These are phyloP conservation scores for Trichocladium antarcticum DNA, from an alignment of 495 filamentous ascomycete species.

Conservation along the genomic window DNA sequence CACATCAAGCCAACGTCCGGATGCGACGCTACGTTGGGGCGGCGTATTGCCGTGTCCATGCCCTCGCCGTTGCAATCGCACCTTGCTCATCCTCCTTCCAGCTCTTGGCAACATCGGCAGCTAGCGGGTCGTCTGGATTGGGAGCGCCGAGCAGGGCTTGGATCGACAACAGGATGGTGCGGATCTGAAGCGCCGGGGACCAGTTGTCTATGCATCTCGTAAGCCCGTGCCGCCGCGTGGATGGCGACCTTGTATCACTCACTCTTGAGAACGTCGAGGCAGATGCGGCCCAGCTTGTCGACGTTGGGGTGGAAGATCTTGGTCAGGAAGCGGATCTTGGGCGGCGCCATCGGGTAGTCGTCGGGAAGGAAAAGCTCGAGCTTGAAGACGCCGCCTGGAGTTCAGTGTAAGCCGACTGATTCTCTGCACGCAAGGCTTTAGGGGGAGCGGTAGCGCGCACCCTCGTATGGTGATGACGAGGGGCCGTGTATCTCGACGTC, in stretches of 20 bases:
- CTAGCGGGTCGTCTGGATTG: slow-evolving; percentile 93
- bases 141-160: slow-evolving; percentile 92
- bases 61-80: slow-evolving; percentile 77
- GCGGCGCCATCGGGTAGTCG: slow-evolving; percentile 98
- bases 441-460: slow-evolving; percentile 30
- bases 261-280: slow-evolving; percentile 96
- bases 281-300: slow-evolving; percentile 93
- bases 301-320: slow-evolving; percentile 99
- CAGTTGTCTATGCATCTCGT: slow-evolving; percentile 63
- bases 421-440: neutral
- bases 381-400: slow-evolving; percentile 81
- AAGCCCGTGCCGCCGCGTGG: neutral
- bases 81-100: slow-evolving; percentile 94
- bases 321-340: slow-evolving; percentile 95
- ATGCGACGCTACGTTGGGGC: slow-evolving; percentile 21
- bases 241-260: slow-evolving; percentile 17
- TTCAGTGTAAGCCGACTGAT: neutral
- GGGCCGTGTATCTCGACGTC: slow-evolving; percentile 96
- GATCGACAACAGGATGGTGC: slow-evolving; percentile 93
- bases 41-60: slow-evolving; percentile 78
- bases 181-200: slow-evolving; percentile 96
- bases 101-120: slow-evolving; percentile 92
- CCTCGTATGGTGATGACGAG: slow-evolving; percentile 85
- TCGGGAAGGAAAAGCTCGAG: slow-evolving; percentile 98
- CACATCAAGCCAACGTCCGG: no score